phyloP scores from a whole-genome alignment of 2,329 filamentous ascomycete genomes.

The Neocucurbitaria cava region DNA sequence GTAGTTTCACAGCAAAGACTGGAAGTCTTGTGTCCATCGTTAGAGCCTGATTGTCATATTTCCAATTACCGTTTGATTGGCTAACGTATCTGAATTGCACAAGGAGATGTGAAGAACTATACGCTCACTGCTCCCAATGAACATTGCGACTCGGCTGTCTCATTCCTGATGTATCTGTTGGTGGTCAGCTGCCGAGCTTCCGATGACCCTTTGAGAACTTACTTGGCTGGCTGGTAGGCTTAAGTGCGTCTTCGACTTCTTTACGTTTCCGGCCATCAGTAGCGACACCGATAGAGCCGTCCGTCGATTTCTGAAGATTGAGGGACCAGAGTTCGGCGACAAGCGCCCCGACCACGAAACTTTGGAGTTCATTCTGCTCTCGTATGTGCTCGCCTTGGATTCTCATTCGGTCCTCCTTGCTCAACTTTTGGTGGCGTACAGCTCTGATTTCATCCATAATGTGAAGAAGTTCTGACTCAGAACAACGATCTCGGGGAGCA shows the following conservation, averaged over 20 bases:
- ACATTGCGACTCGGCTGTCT: neutral
- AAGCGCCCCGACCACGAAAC: neutral
- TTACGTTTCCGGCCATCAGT: neutral
- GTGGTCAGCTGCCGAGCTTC: neutral
- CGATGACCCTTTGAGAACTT: neutral
- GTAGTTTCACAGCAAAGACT: no score
- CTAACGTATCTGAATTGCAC: no score
- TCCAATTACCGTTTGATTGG: neutral
- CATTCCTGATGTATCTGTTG: neutral
- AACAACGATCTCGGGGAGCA: constrained; percentile 73
- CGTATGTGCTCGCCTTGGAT: constrained; percentile 77
- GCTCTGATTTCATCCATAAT: constrained; percentile 87
- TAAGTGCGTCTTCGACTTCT: neutral
- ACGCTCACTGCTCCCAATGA: neutral
- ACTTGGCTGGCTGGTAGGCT: neutral
- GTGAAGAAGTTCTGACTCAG: constrained; percentile 88
- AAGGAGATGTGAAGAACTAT: no score
- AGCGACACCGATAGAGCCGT: neutral
- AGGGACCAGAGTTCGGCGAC: neutral
- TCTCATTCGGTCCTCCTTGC: constrained; percentile 78
- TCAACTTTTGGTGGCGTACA: constrained; percentile 78
- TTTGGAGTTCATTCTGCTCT: constrained; percentile 71
- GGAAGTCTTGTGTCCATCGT: no score
- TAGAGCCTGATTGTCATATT: neutral
- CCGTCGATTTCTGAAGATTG: neutral